Evolutionary conservation across 208 protist species (phyloP).

Genomic region (Herpetomonas tarakana): DNA sequence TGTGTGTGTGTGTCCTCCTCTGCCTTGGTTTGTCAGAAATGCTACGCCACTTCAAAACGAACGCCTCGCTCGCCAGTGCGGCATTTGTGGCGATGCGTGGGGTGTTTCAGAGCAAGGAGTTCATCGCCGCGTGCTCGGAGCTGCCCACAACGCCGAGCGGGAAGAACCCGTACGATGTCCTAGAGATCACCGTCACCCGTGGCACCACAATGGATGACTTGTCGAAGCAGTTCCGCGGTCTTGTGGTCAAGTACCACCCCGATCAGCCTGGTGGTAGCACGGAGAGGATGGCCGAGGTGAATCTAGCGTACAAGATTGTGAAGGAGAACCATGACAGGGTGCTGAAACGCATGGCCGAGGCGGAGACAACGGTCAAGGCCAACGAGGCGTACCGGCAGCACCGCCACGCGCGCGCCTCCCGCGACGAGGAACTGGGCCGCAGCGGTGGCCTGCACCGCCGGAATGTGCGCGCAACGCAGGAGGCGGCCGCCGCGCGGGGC

Average conservation of each 20-base stretch:
- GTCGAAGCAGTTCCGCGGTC: slow-evolving; percentile 81
- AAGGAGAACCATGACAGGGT: slow-evolving; percentile 81
- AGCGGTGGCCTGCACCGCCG: slow-evolving; percentile 72
- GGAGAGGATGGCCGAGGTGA: slow-evolving; percentile 90
- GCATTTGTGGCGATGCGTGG: slow-evolving; percentile 17
- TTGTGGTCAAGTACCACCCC: slow-evolving; percentile 87
- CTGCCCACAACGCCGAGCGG: slow-evolving; percentile 81
- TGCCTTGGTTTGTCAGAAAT: too few relatives aligned
- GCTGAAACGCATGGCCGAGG: slow-evolving; percentile 62
- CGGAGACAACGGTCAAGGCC: slow-evolving; percentile 47
- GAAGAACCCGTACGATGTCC: slow-evolving; percentile 88
- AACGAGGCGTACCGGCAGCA: slow-evolving; percentile 63
- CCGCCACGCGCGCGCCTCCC: slow-evolving; percentile 46
- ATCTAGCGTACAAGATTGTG: slow-evolving; percentile 86
- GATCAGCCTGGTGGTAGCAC: slow-evolving; percentile 86
- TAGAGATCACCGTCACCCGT: slow-evolving; percentile 75
- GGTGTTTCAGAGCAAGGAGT: slow-evolving; percentile 82
- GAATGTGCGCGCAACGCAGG: slow-evolving; percentile 40
- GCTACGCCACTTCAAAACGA: slow-evolving; percentile 19
- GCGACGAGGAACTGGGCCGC: slow-evolving; percentile 77
- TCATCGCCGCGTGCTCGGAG: slow-evolving; percentile 64
- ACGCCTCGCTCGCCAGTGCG: slow-evolving; percentile 7
- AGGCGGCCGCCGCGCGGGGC: slow-evolving; percentile 17
- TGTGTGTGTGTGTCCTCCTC: too few relatives aligned
- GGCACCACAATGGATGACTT: slow-evolving; percentile 78